A percentile compares a stretch with the other conserved stretches of the same genome.
Conservation (phyloP, 352 stramenopile genomes). For the Globisporangium spiculum region DNA sequence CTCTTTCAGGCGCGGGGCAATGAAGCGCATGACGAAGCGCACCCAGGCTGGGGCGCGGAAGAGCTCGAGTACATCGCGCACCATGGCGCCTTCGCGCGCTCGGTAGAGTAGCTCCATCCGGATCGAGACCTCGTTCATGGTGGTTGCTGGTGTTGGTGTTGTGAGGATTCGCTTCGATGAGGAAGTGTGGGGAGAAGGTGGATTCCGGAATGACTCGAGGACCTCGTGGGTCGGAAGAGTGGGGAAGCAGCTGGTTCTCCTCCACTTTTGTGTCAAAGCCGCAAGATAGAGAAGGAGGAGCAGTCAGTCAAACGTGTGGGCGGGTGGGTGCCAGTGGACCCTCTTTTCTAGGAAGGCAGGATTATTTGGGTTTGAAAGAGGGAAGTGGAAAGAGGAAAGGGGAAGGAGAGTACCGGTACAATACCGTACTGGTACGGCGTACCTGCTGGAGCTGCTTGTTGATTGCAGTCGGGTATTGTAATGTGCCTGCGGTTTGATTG, state of each 20-base stretch:
- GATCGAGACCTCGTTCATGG: conserved; percentile 45
- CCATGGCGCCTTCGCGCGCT: conserved; percentile 33
- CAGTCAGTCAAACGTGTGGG: neutral
- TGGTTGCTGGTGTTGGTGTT: neutral
- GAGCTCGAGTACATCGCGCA: conserved; percentile 55
- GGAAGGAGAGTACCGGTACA: neutral
- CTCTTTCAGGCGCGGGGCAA: conserved; percentile 62
- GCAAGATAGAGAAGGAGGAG: neutral
- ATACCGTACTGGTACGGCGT: too few relatives aligned
- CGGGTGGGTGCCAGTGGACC: neutral
- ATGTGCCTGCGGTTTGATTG: neutral
- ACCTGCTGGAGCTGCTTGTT: too few relatives aligned
- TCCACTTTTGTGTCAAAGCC: too few relatives aligned
- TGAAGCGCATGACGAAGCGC: conserved; percentile 57
- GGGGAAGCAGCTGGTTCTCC: neutral
- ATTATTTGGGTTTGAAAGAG: neutral
- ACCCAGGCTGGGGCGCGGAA: conserved; percentile 54
- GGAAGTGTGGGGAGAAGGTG: neutral
- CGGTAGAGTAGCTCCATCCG: conserved; percentile 62
- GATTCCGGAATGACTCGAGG: neutral
- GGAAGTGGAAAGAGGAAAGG: too few relatives aligned
- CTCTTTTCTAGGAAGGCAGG: neutral
- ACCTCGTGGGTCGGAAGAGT: neutral
- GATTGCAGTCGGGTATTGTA: neutral
- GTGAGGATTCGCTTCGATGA: neutral